Conservation (phyloP, 192 early-diverging fungal genomes). For the Gryganskiella cystojenkinii region DNA sequence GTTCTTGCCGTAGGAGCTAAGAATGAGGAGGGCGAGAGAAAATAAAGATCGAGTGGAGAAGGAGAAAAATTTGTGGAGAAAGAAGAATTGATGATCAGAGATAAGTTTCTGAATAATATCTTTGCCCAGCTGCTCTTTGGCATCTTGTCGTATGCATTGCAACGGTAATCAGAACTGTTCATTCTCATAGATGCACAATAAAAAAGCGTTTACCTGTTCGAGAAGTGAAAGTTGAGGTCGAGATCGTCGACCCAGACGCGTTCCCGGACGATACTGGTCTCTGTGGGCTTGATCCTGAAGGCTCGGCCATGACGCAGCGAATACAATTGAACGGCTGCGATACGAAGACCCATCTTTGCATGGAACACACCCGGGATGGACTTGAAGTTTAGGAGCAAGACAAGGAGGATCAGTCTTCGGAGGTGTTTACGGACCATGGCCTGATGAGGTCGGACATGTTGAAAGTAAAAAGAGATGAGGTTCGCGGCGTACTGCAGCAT, state of each 20-base stretch:
- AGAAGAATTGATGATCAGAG: too few species aligned
- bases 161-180: too few species aligned
- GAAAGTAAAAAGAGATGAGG: constrained; percentile 52
- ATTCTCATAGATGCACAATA: too few species aligned
- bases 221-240: constrained; percentile 49
- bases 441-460: constrained; percentile 42
- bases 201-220: constrained; percentile 30
- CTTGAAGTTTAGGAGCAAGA: constrained; percentile 48
- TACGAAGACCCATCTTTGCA: constrained; percentile 48
- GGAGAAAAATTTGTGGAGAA: background rate
- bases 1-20: constrained; percentile 45
- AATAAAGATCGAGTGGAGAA: background rate
- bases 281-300: constrained; percentile 45
- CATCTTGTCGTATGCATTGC: too few species aligned
- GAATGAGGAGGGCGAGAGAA: background rate
- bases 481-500: constrained; percentile 47
- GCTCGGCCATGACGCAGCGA: constrained; percentile 30
- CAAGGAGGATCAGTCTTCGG: constrained; percentile 27
- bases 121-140: too few species aligned
- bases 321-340: constrained; percentile 36
- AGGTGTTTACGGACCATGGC: constrained; percentile 38
- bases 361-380: constrained; percentile 43
- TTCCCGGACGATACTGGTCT: constrained; percentile 45
- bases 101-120: too few species aligned
- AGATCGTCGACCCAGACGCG: constrained; percentile 51